Evolutionary conservation across 805 yeast genomes (phyloP), one percentile per base, ranked within the genome.

Genomic region (Myxozyma mucilagina): DNA sequence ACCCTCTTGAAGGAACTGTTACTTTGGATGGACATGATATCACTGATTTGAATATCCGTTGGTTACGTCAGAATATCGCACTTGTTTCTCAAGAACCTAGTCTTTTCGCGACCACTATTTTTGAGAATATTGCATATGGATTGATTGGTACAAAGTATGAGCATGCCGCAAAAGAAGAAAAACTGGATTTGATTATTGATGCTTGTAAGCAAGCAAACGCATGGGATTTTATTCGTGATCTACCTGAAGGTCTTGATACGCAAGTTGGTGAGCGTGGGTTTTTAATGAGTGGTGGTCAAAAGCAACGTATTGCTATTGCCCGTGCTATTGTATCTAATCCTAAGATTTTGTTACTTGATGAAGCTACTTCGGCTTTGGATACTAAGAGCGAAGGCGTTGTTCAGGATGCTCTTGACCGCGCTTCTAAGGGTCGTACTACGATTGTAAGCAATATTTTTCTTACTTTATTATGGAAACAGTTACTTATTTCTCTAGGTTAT

Each of bases 121-220:
- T 84, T 71, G 96, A 90, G 69, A 90, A 90, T 69, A 84, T 90
- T 48, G 79, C 90, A 60, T 90, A 87, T 75, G 97, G 97, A 29
- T 75, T 90, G 52, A 61, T 75, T 60, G 74, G 73, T 4, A 62
- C 70, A 3, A 56, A 47, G 42, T 63, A 59, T 52, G 73, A 70
- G 52, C 47, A 72, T 64, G 76, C 78, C 60, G 47, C 75, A 56
- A 70, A 76, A 31, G 75, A 77, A 65, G 70, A 71, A 68, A 69
- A 77, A 67, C 63, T 75, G 57, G 74, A 74, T 58, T 59, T 75
- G 41, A 74, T 78, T 20, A 68, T 71, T 43, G 70, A 71, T 14
- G 87, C 85, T 8, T 75, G 82, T 53, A 70, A 75, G 44, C 74
- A 83, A 59, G 84, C 87, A 52, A 84, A 85, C 68, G 79, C 86